Evolutionary conservation across 495 filamentous ascomycete species (phyloP), one percentile per base, ranked within the genome.

Genomic region (Choiromyces venosus): DNA sequence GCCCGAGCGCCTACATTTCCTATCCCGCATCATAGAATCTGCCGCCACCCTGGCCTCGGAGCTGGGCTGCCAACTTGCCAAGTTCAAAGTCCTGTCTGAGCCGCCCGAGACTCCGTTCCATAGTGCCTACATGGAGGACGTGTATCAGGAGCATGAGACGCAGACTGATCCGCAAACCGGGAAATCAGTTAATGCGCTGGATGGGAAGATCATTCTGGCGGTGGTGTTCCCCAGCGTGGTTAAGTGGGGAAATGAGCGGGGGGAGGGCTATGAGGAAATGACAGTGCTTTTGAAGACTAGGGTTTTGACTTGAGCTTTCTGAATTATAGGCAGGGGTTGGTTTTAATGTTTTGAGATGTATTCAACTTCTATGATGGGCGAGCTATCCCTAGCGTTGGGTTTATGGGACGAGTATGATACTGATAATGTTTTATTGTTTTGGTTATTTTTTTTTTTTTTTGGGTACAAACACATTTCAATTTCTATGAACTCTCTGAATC

Each of bases 221-320:
- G 56, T 64, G 18, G 42, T 77, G 35, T 70, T 65, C 56, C 75
- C 74, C 4, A 65, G 66, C 33, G 19, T 77, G 42, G 19, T 65
- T 9, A 77, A 77, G 66, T n/a, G 25, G n/a, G 75, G 75, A 12
- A 76, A 61, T 42, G 75, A 76, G n/a, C 73, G 76, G 19, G 74
- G 75, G 21, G 75, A 76, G 9, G 44, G 67, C 14, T 77, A 77
- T 4, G 56, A 73, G 0, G 33, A 38, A 16, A 19, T 33, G 52
- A 61, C 29, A 14, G 52, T 61, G 12, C 25, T 61, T 61, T 61
- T 61, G 25, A 61, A 33, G 25, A 29, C 52, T 61, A 61, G 2
- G 33, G 52, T 33, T 25, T 61, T 61, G 25, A 33, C 52, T 14
- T 61, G 52, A 61, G 25, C 7, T 18, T 1, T 9, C 4, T 33